Evolutionary conservation across 176 grass and related monocot genomes (phyloP).

Genomic region (Oryza glaberrima): DNA sequence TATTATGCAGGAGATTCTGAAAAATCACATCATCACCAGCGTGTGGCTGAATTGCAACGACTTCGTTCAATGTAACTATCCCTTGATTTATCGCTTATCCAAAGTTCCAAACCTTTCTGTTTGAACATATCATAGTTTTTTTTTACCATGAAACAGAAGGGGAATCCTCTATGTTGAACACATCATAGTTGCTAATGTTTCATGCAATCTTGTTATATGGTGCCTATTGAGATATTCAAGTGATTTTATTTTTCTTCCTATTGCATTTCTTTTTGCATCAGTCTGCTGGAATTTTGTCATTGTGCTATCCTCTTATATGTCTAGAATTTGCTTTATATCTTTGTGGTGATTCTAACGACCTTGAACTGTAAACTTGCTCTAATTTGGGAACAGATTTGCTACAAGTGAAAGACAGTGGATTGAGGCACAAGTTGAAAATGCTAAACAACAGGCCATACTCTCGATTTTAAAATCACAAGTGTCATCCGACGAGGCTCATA

Average conservation of each 20-base stretch:
- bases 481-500: conserved; percentile 88
- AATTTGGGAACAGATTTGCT: conserved; percentile 77
- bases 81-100: background rate
- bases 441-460: conserved; percentile 96
- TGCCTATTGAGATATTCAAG: background rate
- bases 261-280: background rate
- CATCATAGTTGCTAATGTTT: conserved; percentile 10
- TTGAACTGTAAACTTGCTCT: conserved; percentile 10
- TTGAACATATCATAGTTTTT: conserved; percentile 2
- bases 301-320: conserved; percentile 3
- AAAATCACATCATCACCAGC: conserved; percentile 91
- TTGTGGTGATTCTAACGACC: conserved; percentile 6
- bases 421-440: conserved; percentile 96
- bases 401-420: conserved; percentile 99
- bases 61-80: conserved; percentile 86
- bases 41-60: conserved; percentile 81
- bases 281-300: background rate
- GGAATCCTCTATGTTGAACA: background rate
- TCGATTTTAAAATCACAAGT: conserved; percentile 84
- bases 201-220: conserved; percentile 28
- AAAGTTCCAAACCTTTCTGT: conserved; percentile 10
- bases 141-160: no score
- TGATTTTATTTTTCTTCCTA: background rate
- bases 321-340: conserved; percentile 9
- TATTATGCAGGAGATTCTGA: conserved; percentile 81